Evolutionary conservation across 2,329 filamentous ascomycete genomes (phyloP).

Genomic region (Colletotrichum lentis): DNA sequence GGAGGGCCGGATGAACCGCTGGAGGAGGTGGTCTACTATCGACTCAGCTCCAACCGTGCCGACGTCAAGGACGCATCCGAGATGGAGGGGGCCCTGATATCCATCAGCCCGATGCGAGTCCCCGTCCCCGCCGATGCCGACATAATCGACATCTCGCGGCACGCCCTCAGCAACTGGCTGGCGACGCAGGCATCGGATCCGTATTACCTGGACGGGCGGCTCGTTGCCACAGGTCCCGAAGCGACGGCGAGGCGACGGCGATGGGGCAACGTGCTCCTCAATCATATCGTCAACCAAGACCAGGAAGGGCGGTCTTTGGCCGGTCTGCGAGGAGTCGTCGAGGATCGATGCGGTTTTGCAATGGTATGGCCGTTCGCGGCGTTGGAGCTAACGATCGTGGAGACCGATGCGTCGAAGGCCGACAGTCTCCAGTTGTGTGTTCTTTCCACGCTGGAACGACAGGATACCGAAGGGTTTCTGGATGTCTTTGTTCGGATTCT

Average conservation of each 20-base stretch:
- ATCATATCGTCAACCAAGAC: constrained; percentile 1
- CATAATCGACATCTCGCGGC: constrained; percentile 5
- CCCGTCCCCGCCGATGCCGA: constrained; percentile 8
- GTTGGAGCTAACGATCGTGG: constrained; percentile 2
- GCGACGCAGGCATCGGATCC: constrained; percentile 7
- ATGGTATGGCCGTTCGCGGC: constrained; percentile 6
- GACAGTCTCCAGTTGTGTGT: constrained; percentile 13
- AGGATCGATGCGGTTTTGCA: constrained; percentile 6
- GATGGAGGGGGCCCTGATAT: constrained; percentile 6
- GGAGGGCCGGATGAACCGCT: neutral
- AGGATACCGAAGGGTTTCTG: constrained; percentile 3
- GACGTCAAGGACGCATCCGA: constrained; percentile 1
- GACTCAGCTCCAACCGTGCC: constrained; percentile 4
- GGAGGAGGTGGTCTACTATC: constrained; percentile 7
- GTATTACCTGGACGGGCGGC: constrained; percentile 8
- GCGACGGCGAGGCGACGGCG: neutral
- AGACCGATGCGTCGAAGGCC: neutral
- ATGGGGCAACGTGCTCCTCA: neutral
- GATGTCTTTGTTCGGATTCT: neutral
- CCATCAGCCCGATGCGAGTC: constrained; percentile 7
- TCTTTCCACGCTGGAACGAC: neutral
- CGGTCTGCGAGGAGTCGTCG: neutral
- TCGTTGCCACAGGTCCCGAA: neutral
- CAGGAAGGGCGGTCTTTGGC: neutral
- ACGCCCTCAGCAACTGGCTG: constrained; percentile 4